Base-by-base conservation (phyloP, 169 alveolate genomes). In the Plasmodium relictum region DNA sequence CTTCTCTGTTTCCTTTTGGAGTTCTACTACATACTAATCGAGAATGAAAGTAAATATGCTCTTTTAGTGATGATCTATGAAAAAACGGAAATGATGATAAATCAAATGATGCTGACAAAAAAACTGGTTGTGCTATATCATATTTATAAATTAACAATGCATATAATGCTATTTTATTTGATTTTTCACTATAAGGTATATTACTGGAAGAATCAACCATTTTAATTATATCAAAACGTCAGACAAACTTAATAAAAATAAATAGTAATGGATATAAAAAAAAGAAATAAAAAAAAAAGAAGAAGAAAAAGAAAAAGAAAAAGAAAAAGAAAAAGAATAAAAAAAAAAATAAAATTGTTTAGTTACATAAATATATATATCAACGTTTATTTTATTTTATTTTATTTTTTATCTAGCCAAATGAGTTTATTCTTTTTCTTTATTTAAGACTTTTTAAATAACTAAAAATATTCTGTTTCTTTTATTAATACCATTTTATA, bases 1-100 rank as follows among this genome's bases (percentile, higher is more conserved):
- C 92, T 61, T 96, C 97, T 61, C 98, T 92, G 39, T 93, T 87
- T 6, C 98, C 98, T 26, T 83, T 93, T 1, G 95, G 96, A 3
- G 97, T 96, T 37, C 98, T 89, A 18, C 96, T 86, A 37, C 96
- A 94, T 26, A 97, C 92, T 26, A 94, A 88, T 52, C 98, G 62
- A 42, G 96, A 76, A 62, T 93, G 96, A 71, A 95, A 95, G 45
- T 68, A 73, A 6, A 94, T 93, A 73, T 94, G 96, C 65, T 95
- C 97, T 66, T 88, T 93, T 50, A 95, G 93, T 18, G 95, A 93
- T 22, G 94, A 93, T 88, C 95, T 88, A 62, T 95, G 97, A 66
- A 92, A 95, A 61, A 83, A 83, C 7, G 91, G 91, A 44, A 83
- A 83, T 20, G 91, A 83, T 58, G 91, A 16, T 58, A 83, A 59